Evolutionary conservation across 345 rosid genomes (phyloP), one percentile per base, ranked within the genome.

Genomic region (Salix koriyanagi): DNA sequence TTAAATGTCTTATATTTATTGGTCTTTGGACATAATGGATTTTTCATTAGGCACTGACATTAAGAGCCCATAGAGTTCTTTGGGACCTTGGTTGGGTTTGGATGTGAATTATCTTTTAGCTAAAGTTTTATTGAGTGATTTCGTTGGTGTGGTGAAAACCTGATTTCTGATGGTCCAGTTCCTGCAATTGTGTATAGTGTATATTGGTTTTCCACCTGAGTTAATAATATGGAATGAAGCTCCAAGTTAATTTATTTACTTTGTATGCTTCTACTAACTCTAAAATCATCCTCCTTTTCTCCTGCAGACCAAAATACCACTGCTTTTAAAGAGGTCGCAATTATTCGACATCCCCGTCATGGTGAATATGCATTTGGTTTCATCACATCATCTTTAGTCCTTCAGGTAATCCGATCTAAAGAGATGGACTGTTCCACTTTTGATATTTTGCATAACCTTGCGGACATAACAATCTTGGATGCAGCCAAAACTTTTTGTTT

Each of bases 341-440:
- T 93, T 50, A 91, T 93, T 71, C 90, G 91, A 26, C 98, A 93
- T 81, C 98, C 98, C 70, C 94, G 94, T 75, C 81, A 78, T 73
- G 94, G 96, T 39, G 97, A 93, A 90, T 93, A 93, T 81, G 97
- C 94, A 67, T 91, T 93, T 82, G 96, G 96, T 52, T 93, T 93
- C 77, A 93, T 93, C 58, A 93, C 97, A 48, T 93, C 97, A 41
- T 86, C 93, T 13, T 80, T 93, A 77, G 79, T 86, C 76, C 93
- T 93, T 78, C 96, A 93, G 93, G 97, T 93, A 80, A 72, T 70
- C 23, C 44, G 12, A 48, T 65, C 48, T 60, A 60, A 39, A 70
- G 34, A 65, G 36, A 46, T 26, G 52, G 18, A 46, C 52, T 46
- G 16, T 13, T 13, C 11, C 52, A 3, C 16, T 46, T 46, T 46